Conservation (phyloP, 2,329 filamentous ascomycete genomes). For the Aspergillus intermedius region DNA sequence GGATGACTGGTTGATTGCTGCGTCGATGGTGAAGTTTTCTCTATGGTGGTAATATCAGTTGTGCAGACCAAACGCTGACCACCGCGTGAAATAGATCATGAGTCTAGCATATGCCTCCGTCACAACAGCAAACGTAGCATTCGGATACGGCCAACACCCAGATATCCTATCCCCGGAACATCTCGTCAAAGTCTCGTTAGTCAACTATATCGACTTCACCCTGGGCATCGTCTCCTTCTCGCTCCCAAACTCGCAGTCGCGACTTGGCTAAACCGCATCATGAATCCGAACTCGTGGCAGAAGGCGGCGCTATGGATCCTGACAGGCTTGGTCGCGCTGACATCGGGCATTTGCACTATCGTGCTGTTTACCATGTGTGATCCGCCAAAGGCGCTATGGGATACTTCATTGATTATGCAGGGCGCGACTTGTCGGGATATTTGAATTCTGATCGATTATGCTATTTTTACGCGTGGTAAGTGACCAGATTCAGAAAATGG, state of each 20-base stretch:
- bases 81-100: conserved; percentile 9
- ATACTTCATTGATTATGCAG: conserved; percentile 17
- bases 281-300: conserved; percentile 18
- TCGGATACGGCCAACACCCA: conserved; percentile 39
- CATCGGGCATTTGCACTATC: conserved; percentile 32
- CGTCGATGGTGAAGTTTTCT: conserved; percentile 16
- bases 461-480: conserved; percentile 36
- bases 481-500: background rate
- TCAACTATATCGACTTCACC: conserved; percentile 21
- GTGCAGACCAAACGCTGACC: too few species aligned
- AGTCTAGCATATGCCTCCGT: conserved; percentile 19
- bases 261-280: conserved; percentile 19
- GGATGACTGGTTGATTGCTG: conserved; percentile 34
- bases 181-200: conserved; percentile 18
- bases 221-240: conserved; percentile 25
- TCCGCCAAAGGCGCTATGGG: conserved; percentile 37
- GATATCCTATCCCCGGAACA: conserved; percentile 23
- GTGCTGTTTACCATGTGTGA: conserved; percentile 41
- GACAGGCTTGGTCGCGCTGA: conserved; percentile 22
- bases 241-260: conserved; percentile 23
- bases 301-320: conserved; percentile 21
- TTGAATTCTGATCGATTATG: conserved; percentile 35
- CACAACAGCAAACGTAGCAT: background rate
- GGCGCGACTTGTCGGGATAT: conserved; percentile 30
- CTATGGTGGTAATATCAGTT: too few species aligned